Percentiles rank a stretch among this genome's conserved stretches.
Evolutionary conservation across 139 green algal species (phyloP).

Genomic region (Zygnema cylindricum): DNA sequence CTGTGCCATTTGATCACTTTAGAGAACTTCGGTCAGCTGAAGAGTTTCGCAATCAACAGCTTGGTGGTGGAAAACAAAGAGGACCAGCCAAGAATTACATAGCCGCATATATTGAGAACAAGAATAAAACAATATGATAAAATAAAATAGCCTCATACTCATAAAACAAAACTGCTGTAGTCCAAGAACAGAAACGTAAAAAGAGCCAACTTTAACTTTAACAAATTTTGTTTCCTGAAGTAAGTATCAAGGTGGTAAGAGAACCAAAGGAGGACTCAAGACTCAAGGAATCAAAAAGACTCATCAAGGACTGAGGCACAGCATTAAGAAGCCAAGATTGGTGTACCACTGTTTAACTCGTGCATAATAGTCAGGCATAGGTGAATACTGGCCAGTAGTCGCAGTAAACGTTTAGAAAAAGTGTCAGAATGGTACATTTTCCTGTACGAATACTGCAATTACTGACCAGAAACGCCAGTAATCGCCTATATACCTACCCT

Average conservation of each 20-base stretch:
- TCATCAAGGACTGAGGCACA: too few relatives aligned
- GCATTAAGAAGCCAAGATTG: too few relatives aligned
- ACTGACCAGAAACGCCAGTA: not conserved
- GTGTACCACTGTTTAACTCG: too few relatives aligned
- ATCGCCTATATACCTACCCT: not conserved
- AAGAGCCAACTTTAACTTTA: not conserved
- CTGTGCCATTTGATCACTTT: not conserved
- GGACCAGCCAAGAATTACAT: too few relatives aligned
- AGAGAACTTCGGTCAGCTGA: not conserved
- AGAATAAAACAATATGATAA: not conserved
- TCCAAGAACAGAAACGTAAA: not conserved
- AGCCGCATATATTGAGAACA: too few relatives aligned
- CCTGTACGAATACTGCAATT: not conserved
- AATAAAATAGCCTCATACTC: not conserved
- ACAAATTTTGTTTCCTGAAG: too few relatives aligned
- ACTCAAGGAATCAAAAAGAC: too few relatives aligned
- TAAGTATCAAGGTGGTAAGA: too few relatives aligned
- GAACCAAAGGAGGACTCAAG: too few relatives aligned
- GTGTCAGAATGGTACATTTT: conserved; percentile 1
- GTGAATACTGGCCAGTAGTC: not conserved
- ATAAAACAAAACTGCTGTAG: not conserved
- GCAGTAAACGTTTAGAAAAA: not conserved
- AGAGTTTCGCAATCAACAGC: not conserved
- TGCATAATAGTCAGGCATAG: not conserved
- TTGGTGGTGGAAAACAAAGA: too few relatives aligned